These are phyloP conservation scores for Henckelia pumila DNA, from an alignment of 257 asterid species.

Conservation along the genomic window DNA sequence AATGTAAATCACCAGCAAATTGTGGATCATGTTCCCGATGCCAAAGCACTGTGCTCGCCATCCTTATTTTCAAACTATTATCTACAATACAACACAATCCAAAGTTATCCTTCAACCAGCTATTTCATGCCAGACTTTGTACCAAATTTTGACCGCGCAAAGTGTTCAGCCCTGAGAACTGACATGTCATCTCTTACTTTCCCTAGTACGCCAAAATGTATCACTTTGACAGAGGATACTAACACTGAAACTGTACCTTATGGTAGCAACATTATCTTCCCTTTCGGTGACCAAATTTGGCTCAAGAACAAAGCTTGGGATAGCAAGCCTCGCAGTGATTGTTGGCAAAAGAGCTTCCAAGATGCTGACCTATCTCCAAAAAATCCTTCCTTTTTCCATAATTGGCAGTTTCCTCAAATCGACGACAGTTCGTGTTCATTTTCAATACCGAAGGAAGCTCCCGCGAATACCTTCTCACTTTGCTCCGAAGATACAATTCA, in stretches of 20 bases:
- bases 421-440: constrained; percentile 25
- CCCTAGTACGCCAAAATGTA: constrained; percentile 31
- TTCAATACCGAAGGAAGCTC: constrained; percentile 27
- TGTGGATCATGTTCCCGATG: constrained; percentile 29
- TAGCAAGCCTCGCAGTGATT: constrained; percentile 27
- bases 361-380: constrained; percentile 30
- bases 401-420: constrained; percentile 37
- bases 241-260: constrained; percentile 24
- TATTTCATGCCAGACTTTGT: constrained; percentile 26
- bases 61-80: constrained; percentile 29
- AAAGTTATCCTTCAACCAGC: constrained; percentile 28
- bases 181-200: constrained; percentile 32
- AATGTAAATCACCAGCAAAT: constrained; percentile 30
- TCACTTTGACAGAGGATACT: constrained; percentile 32
- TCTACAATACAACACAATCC: constrained; percentile 27
- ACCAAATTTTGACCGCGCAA: constrained; percentile 32
- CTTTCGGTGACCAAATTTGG: constrained; percentile 30
- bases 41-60: constrained; percentile 27
- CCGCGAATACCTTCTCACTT: constrained; percentile 22
- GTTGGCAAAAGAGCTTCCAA: constrained; percentile 35
- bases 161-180: constrained; percentile 30
- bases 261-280: constrained; percentile 24
- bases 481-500: constrained; percentile 28
- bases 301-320: constrained; percentile 22
- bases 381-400: constrained; percentile 25